Evolutionary conservation across 306 rosid genomes (phyloP), one percentile per base, ranked within the genome.

Genomic region (Fragaria iinumae): DNA sequence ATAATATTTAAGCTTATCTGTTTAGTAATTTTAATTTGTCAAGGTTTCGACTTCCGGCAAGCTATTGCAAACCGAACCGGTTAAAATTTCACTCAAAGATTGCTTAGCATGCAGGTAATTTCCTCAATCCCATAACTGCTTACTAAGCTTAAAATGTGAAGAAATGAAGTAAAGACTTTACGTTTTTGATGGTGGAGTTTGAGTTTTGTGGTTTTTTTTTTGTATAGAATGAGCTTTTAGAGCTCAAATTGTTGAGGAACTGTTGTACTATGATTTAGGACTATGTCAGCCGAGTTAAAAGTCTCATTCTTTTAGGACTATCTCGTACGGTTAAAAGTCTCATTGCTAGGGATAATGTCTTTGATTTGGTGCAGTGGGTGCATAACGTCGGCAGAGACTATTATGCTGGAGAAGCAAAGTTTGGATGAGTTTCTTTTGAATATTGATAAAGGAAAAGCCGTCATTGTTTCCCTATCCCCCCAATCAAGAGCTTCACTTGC

Each of bases 401-500:
- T 95, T 83, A 89, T 95, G 98, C 81, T 95, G 74, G 97, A 95
- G 88, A 95, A 95, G 75, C 98, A 95, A 89, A 93, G 98, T 84
- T 84, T 88, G 91, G 97, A 95, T 52, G 97, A 95, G 84, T 92
- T 95, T 82, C 84, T 95, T 64, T 81, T 87, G 65, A 95, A 87
- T 69, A 76, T 92, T 43, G 83, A 77, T 67, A 81, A 84, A 67
- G 92, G 97, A 57, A 92, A 87, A 81, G 71, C 88, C 50, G 96
- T 92, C 39, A 83, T 90, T 80, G 90, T 95, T 69, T 95, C 97
- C 9, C 69, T 92, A 57, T 95, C 98, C 48, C 98, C 98, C 41
- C 98, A 95, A 66, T 95, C 97, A 62, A 95, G 98, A 87, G 87
- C 98, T 70, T 92, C 98, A 8, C 90, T 95, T 72, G 96, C 97